These are phyloP conservation scores for Sonneratia caseolaris DNA, from an alignment of 345 rosid species.

Conservation along the genomic window DNA sequence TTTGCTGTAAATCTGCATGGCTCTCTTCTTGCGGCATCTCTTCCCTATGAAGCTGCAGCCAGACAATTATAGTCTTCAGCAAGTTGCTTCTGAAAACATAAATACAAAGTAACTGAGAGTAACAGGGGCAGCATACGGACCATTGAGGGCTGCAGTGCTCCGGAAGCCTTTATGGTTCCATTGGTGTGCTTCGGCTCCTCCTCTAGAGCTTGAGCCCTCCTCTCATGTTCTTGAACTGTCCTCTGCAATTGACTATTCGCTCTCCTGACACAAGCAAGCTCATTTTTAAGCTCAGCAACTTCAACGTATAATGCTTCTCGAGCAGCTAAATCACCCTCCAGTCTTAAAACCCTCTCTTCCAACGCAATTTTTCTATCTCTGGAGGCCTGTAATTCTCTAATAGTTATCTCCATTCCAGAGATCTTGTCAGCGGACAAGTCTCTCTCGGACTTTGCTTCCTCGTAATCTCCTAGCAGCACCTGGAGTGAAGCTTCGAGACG, in stretches of 20 bases:
- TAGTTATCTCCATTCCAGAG: conserved; percentile 29
- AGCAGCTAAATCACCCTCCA: conserved; percentile 60
- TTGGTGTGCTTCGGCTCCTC: conserved; percentile 17
- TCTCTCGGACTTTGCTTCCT: conserved; percentile 36
- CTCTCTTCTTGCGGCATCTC: neutral
- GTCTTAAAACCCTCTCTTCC: conserved; percentile 53
- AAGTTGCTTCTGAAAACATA: neutral
- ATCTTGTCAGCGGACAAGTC: conserved; percentile 21
- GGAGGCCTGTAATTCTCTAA: conserved; percentile 37
- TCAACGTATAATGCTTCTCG: conserved; percentile 44
- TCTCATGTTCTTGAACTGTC: conserved; percentile 31
- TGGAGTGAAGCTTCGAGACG: conserved; percentile 46
- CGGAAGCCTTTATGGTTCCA: conserved; percentile 5
- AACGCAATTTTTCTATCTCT: conserved; percentile 36
- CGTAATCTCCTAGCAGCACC: conserved; percentile 40
- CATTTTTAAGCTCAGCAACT: conserved; percentile 45
- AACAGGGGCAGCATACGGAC: conserved; percentile 12
- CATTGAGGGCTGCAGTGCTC: conserved; percentile 15
- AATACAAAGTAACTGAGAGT: neutral
- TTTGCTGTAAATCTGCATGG: neutral
- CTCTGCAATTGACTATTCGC: conserved; percentile 41
- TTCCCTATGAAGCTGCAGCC: neutral
- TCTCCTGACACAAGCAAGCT: conserved; percentile 48
- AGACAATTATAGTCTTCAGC: no score
- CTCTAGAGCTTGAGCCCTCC: conserved; percentile 25